These are phyloP conservation scores for Fusarium nanum DNA, from an alignment of 2,329 filamentous ascomycete species.

Conservation along the genomic window DNA sequence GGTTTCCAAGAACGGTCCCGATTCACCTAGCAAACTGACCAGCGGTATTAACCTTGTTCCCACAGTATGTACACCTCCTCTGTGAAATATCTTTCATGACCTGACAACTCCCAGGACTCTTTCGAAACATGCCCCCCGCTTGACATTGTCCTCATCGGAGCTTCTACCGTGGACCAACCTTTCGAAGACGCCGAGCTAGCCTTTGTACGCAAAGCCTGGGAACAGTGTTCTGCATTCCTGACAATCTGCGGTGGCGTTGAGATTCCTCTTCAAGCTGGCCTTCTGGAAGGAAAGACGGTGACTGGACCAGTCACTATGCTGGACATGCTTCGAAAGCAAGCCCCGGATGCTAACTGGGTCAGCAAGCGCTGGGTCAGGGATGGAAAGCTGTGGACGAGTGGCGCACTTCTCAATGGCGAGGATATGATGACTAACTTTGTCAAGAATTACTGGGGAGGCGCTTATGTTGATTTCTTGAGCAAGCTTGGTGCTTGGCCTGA, in stretches of 20 bases:
- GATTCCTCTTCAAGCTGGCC: conserved; percentile 49
- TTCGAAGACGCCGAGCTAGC: conserved; percentile 50
- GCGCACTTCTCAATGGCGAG: conserved; percentile 50
- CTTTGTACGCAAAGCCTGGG: conserved; percentile 53
- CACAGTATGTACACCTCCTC: conserved; percentile 38
- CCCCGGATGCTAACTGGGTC: conserved; percentile 52
- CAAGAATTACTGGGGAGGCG: conserved; percentile 46
- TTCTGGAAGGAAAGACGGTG: conserved; percentile 53
- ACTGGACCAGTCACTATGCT: conserved; percentile 52
- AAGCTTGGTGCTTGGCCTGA: conserved; percentile 44
- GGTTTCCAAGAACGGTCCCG: conserved; percentile 47
- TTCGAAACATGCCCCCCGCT: conserved; percentile 55
- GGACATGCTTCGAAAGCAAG: conserved; percentile 38
- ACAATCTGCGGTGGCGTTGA: conserved; percentile 55
- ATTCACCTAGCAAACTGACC: conserved; percentile 35
- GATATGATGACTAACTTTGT: conserved; percentile 52
- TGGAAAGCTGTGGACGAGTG: conserved; percentile 53
- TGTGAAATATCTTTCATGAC: rapidly evolving
- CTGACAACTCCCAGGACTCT: conserved; percentile 47
- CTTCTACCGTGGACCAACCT: conserved; percentile 46
- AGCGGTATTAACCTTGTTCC: conserved; percentile 46
- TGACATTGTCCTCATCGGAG: conserved; percentile 57
- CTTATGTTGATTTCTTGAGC: conserved; percentile 35
- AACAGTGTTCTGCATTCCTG: conserved; percentile 53
- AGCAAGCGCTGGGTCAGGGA: conserved; percentile 52